phyloP scores from a whole-genome alignment of 2,329 filamentous ascomycete species.

The Aspergillus neotritici region DNA sequence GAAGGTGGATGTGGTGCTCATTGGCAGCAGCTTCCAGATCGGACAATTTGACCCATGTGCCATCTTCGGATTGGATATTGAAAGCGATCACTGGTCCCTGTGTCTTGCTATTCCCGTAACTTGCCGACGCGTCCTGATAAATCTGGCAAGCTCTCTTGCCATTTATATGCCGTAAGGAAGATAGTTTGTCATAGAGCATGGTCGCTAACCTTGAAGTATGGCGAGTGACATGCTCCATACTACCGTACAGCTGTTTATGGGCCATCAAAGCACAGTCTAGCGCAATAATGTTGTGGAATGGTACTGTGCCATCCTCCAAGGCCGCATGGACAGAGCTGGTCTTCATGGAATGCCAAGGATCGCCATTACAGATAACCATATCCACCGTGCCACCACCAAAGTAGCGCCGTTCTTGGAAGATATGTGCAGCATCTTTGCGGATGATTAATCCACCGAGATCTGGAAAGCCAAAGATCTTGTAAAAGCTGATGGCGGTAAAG shows the following conservation, averaged over 20 bases:
- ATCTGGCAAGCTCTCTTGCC: constrained; percentile 6
- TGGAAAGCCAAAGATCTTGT: constrained; percentile 14
- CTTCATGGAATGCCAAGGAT: constrained; percentile 11
- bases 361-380: constrained; percentile 9
- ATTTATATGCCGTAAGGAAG: constrained; percentile 8
- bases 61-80: constrained; percentile 4
- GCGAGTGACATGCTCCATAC: constrained; percentile 2
- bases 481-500: constrained; percentile 12
- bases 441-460: constrained; percentile 14
- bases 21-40: constrained; percentile 9
- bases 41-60: constrained; percentile 5
- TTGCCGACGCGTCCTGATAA: not conserved
- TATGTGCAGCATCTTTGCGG: constrained; percentile 2
- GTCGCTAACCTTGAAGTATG: constrained; percentile 7
- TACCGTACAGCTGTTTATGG: constrained; percentile 5
- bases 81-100: constrained; percentile 11
- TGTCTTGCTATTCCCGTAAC: constrained; percentile 5
- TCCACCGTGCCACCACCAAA: constrained; percentile 15
- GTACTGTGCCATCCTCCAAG: constrained; percentile 11
- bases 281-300: constrained; percentile 10
- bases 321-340: constrained; percentile 4
- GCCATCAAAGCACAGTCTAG: constrained; percentile 9
- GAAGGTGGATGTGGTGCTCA: constrained; percentile 10
- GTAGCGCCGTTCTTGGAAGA: constrained; percentile 9
- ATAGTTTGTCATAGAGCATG: not conserved